Evolutionary conservation across 163 green algal genomes (phyloP), one percentile per base, ranked within the genome.

Genomic region (Coccomyxa subellipsoidea): DNA sequence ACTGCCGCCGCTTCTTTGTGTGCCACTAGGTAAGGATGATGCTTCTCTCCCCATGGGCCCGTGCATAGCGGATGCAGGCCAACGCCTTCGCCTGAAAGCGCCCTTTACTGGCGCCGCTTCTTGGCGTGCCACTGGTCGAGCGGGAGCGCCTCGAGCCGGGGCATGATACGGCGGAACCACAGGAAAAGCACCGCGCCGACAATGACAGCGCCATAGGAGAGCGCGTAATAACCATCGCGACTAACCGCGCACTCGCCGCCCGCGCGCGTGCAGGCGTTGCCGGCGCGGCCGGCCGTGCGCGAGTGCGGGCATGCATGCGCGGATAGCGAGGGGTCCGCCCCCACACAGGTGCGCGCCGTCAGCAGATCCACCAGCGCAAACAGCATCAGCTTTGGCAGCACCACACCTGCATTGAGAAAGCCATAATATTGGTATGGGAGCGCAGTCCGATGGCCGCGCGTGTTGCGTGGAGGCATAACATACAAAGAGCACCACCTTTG

Each of bases 281-380:
- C 81, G 8, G 35, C 71, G 2, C 12, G 71, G 59, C 38, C 83
- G n/a, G 79, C 76, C 32, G 80, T 77, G 4, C 53, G 77, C 25
- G 76, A 47, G 69, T 47, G 47, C n/a, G 81, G 69, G 77, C 88
- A 84, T 0, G 78, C 37, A 29, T 77, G 66, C 54, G 69, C 37
- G 59, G 54, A 32, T 66, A 87, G 35, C 66, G 76, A 71, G 32
- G 71, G 36, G 38, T 38, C 75, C 5, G 54, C 36, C 32, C 77
- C 76, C 36, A 70, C 34, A 76, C 90, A 94, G 7, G 81, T 35
- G n/a, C 85, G 85, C 18, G 80, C 23, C 0, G 93, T 96, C 29
- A 96, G 83, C 75, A 81, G 66, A 83, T 97, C 93, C 85, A 97
- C 96, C 5, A 90, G 69, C 38, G 86, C 89, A 83, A 95, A 97